phyloP scores from a whole-genome alignment of 805 yeast genomes.

The Lipomyces orientalis region DNA sequence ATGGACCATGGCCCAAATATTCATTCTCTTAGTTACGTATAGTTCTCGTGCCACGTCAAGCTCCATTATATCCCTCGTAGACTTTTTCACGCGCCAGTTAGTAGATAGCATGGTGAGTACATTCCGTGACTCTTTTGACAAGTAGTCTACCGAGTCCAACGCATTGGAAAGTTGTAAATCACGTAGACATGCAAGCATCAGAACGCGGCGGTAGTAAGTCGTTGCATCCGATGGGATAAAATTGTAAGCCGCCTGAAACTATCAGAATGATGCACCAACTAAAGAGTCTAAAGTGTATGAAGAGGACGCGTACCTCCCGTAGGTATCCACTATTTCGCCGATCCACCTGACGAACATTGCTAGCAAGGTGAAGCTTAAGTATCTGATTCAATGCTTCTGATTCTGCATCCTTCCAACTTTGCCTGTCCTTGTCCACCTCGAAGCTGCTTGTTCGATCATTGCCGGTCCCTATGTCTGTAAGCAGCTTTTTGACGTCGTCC shows the following conservation, averaged over 20 bases:
- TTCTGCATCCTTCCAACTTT: constrained; percentile 53
- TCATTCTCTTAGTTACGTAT: constrained; percentile 28
- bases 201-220: constrained; percentile 50
- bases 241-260: constrained; percentile 39
- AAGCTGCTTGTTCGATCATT: constrained; percentile 45
- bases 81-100: constrained; percentile 63
- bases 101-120: constrained; percentile 55
- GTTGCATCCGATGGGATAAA: constrained; percentile 52
- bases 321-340: neutral
- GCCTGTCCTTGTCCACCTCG: constrained; percentile 45
- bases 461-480: constrained; percentile 9
- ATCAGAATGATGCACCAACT: neutral
- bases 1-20: neutral
- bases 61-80: constrained; percentile 57
- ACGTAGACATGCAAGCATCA: constrained; percentile 40
- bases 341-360: constrained; percentile 5
- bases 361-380: constrained; percentile 37
- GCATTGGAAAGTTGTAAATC: neutral
- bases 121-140: constrained; percentile 54
- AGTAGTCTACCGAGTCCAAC: constrained; percentile 36
- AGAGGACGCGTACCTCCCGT: constrained; percentile 27
- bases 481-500: constrained; percentile 26
- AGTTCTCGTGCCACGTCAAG: constrained; percentile 57
- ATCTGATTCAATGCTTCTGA: constrained; percentile 44
- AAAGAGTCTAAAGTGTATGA: neutral